Percentiles rank a stretch among this genome's conserved stretches.
Conservation (phyloP, 345 rosid genomes). For the Passiflora organensis region DNA sequence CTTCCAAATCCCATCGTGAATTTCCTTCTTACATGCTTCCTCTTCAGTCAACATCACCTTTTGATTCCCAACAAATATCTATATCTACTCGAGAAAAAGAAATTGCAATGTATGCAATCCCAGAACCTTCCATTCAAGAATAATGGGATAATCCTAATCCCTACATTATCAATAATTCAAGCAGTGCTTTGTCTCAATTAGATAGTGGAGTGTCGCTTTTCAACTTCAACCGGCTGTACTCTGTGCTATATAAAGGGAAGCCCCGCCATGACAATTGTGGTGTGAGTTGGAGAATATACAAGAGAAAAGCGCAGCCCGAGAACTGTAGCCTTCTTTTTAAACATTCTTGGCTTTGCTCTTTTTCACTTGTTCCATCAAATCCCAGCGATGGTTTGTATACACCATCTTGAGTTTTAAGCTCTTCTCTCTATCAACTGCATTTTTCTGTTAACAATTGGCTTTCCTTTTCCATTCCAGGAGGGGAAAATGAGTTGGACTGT, state of each 20-base stretch:
- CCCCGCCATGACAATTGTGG: conserved; percentile 12
- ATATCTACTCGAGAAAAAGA: background rate
- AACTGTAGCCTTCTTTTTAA: conserved; percentile 10
- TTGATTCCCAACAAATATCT: conserved; percentile 2
- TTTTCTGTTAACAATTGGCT: background rate
- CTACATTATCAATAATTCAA: conserved; percentile 18
- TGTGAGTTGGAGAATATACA: conserved; percentile 5
- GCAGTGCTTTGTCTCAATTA: conserved; percentile 24
- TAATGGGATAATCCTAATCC: conserved; percentile 31
- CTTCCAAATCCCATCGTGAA: conserved; percentile 21
- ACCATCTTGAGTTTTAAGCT: background rate
- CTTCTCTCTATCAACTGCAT: background rate
- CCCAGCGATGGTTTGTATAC: conserved; percentile 30
- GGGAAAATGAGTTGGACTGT: conserved; percentile 46
- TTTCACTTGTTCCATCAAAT: conserved; percentile 4
- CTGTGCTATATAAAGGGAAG: conserved; percentile 37
- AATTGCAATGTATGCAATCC: conserved; percentile 5
- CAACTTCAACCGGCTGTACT: conserved; percentile 8
- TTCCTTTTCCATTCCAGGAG: conserved; percentile 24
- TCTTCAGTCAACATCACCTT: conserved; percentile 34
- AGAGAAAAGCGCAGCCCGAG: conserved; percentile 4
- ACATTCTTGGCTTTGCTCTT: conserved; percentile 2
- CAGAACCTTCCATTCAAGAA: conserved; percentile 26
- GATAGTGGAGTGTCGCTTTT: conserved; percentile 33
- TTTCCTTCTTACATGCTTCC: background rate